Evolutionary conservation across 2,329 filamentous ascomycete species (phyloP).

Genomic region (Ilyonectria robusta): DNA sequence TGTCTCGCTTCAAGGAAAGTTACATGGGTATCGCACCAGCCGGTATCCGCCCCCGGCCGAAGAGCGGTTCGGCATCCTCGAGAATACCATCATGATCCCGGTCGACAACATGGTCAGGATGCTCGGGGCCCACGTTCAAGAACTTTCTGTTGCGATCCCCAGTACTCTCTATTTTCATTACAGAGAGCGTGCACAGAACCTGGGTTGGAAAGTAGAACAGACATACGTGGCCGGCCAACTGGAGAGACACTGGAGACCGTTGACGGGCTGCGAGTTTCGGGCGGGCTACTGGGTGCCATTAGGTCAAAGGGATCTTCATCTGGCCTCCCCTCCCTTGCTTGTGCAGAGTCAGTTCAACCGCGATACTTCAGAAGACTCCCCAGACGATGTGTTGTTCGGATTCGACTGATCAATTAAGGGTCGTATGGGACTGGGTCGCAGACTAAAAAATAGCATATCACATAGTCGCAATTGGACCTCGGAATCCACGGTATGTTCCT

Average conservation of each 20-base stretch:
- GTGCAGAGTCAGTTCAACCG: too few relatives aligned
- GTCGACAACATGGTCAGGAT: constrained; percentile 42
- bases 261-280: constrained; percentile 27
- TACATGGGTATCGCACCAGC: neutral
- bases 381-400: neutral
- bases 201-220: constrained; percentile 34
- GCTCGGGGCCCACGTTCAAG: constrained; percentile 30
- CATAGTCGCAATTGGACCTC: neutral
- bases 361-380: neutral
- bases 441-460: neutral
- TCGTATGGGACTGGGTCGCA: neutral
- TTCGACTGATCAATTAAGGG: neutral
- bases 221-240: constrained; percentile 24
- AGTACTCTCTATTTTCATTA: constrained; percentile 39
- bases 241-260: constrained; percentile 43
- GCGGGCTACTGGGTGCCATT: constrained; percentile 48
- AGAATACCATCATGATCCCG: constrained; percentile 20
- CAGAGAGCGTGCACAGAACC: constrained; percentile 28
- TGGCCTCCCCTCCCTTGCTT: neutral
- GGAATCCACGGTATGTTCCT: neutral
- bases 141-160: constrained; percentile 44
- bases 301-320: constrained; percentile 35
- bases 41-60: neutral
- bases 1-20: constrained; percentile 34
- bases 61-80: neutral